These are phyloP conservation scores for Lotus japonicus DNA, from an alignment of 306 rosid genomes.

Conservation along the genomic window DNA sequence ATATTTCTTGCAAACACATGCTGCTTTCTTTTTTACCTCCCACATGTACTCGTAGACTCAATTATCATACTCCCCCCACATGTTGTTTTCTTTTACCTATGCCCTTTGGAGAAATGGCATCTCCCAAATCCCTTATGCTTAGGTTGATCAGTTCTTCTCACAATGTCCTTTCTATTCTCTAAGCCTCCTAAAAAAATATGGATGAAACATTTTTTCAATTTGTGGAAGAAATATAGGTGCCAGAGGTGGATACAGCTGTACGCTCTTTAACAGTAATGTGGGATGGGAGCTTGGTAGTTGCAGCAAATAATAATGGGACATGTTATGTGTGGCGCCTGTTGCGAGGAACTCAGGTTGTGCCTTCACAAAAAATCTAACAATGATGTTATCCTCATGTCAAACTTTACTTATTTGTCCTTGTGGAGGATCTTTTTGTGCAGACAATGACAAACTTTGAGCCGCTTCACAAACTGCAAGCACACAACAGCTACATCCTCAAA, in stretches of 20 bases:
- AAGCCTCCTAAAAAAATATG: neutral
- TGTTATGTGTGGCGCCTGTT: conserved; percentile 97
- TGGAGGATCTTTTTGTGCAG: conserved; percentile 42
- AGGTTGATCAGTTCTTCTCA: conserved; percentile 2
- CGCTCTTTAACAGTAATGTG: conserved; percentile 97
- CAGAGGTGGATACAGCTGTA: conserved; percentile 98
- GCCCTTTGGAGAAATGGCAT: neutral
- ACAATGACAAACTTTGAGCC: conserved; percentile 98
- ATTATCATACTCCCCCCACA: neutral
- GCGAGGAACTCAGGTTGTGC: conserved; percentile 84
- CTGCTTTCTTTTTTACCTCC: conserved; percentile 5
- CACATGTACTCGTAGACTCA: neutral
- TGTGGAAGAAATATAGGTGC: conserved; percentile 59
- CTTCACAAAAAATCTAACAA: conserved; percentile 8
- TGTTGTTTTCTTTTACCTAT: neutral
- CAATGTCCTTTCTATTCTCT: conserved; percentile 4
- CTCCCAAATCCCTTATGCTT: neutral
- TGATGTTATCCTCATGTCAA: neutral
- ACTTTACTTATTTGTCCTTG: conserved; percentile 22
- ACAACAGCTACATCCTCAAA: conserved; percentile 87
- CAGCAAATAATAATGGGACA: conserved; percentile 96
- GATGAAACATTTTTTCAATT: conserved; percentile 17
- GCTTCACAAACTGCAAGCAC: conserved; percentile 98
- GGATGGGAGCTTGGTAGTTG: conserved; percentile 99
- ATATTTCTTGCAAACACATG: neutral